These are phyloP conservation scores for Blastocystis sp. DNA, from an alignment of 352 stramenopile genomes.

Conservation along the genomic window DNA sequence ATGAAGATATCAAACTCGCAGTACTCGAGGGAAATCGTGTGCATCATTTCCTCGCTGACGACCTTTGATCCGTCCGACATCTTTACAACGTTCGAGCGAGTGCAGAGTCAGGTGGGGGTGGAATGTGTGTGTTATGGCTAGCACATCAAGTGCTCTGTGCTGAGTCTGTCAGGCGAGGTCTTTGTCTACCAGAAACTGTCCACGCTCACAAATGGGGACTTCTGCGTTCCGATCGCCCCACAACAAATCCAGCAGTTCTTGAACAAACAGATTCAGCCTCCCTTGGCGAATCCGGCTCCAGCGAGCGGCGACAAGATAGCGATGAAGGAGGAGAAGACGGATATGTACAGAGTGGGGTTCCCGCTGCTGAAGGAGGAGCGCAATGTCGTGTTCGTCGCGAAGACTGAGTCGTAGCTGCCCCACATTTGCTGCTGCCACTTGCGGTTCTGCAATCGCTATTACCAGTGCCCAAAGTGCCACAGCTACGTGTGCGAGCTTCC, in stretches of 20 bases:
- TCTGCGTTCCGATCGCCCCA: constrained; percentile 27
- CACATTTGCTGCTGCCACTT: constrained; percentile 61
- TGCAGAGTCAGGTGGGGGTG: constrained; percentile 12
- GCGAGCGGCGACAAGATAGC: not conserved
- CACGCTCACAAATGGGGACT: not conserved
- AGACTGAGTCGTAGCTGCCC: not conserved
- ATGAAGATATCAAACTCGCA: constrained; percentile 1
- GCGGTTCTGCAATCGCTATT: constrained; percentile 9
- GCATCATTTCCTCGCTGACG: constrained; percentile 29
- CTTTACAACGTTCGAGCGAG: constrained; percentile 1
- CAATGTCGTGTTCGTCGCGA: not conserved
- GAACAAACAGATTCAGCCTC: constrained; percentile 19
- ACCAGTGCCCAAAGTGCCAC: constrained; percentile 53
- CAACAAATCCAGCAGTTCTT: constrained; percentile 63
- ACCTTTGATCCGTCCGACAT: constrained; percentile 58
- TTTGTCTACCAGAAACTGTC: constrained; percentile 59
- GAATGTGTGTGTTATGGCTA: not conserved
- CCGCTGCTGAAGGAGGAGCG: constrained; percentile 29
- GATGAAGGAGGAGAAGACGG: not conserved
- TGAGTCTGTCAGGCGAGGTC: constrained; percentile 64
- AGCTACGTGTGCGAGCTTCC: constrained; percentile 52
- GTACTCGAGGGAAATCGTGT: constrained; percentile 50
- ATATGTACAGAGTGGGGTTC: constrained; percentile 40
- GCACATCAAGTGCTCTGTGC: constrained; percentile 48
- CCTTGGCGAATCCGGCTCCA: not conserved